Percentiles rank a stretch among this genome's conserved stretches.
phyloP scores from a whole-genome alignment of 108 stramenopile genomes.

The Ochromonas danica region DNA sequence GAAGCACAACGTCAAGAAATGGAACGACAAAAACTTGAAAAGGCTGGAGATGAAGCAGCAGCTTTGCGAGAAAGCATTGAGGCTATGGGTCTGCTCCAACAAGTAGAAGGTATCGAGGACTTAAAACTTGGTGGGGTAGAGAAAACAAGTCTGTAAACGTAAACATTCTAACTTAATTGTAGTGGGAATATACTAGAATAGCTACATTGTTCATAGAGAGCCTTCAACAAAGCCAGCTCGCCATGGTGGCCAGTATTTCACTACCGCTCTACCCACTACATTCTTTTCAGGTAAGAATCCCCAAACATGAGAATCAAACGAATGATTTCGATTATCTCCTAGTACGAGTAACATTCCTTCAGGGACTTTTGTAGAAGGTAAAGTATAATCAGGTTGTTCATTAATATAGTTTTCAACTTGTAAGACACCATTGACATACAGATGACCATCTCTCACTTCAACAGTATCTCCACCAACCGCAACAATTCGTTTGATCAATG shows the following conservation, averaged over 20 bases:
- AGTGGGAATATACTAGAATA: no score
- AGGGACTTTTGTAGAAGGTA: constrained; percentile 78
- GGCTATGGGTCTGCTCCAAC: no score
- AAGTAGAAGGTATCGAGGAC: no score
- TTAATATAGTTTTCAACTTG: constrained; percentile 84
- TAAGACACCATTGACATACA: constrained; percentile 78
- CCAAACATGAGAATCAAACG: constrained; percentile 83
- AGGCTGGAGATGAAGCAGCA: no score
- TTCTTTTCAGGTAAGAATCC: constrained; percentile 64
- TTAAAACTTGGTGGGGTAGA: no score
- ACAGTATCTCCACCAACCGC: constrained; percentile 87
- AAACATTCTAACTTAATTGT: no score
- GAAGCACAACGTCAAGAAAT: no score
- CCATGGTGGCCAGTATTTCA: constrained; percentile 86
- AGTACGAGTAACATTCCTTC: constrained; percentile 65
- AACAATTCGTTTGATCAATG: constrained; percentile 90
- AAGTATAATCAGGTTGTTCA: constrained; percentile 76
- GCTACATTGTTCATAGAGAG: not conserved
- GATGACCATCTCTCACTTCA: constrained; percentile 70
- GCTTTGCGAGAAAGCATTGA: no score
- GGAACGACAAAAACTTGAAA: no score
- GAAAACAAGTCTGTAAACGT: no score
- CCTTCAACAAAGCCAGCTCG: constrained; percentile 59
- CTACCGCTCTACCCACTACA: constrained; percentile 69
- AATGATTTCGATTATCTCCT: constrained; percentile 86